Percentiles rank a stretch among this genome's conserved stretches.
These are phyloP conservation scores for Hypoxylon lienhwacheense DNA, from an alignment of 495 filamentous ascomycete species.

Conservation along the genomic window DNA sequence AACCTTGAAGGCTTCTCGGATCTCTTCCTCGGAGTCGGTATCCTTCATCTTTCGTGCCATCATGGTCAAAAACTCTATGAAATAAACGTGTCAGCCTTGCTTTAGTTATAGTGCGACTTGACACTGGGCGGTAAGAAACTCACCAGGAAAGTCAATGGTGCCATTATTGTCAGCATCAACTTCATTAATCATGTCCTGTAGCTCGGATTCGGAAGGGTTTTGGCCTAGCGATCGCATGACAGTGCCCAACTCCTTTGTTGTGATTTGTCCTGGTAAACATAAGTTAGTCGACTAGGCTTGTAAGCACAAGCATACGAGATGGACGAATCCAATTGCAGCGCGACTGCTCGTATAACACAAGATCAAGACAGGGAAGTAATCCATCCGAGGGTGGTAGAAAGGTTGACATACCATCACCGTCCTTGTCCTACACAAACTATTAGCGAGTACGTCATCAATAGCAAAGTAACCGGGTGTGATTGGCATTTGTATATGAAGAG, in stretches of 20 bases:
- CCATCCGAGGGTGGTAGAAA: background rate
- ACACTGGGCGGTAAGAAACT: slow-evolving; percentile 29
- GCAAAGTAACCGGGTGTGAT: background rate
- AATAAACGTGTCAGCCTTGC: slow-evolving; percentile 36
- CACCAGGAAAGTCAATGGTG: slow-evolving; percentile 99
- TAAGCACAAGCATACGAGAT: background rate
- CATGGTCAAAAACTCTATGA: slow-evolving; percentile 95
- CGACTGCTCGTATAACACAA: slow-evolving; percentile 12
- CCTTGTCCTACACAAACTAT: slow-evolving; percentile 78
- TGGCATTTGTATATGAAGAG: background rate
- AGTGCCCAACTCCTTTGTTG: slow-evolving; percentile 97
- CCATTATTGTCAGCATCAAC: slow-evolving; percentile 99
- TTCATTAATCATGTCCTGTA: slow-evolving; percentile 99
- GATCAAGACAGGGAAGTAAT: background rate
- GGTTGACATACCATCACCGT: slow-evolving; percentile 91
- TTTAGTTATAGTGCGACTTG: slow-evolving; percentile 3
- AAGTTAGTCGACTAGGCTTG: slow-evolving; percentile 22
- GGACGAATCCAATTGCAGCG: background rate
- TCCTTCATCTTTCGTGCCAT: slow-evolving; percentile 99
- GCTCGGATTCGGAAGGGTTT: slow-evolving; percentile 97
- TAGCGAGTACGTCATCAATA: slow-evolving; percentile 33
- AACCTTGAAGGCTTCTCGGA: slow-evolving; percentile 74
- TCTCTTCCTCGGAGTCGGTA: slow-evolving; percentile 98
- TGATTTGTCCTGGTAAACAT: slow-evolving; percentile 81
- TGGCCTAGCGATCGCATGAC: slow-evolving; percentile 99